A percentile compares a stretch with the other conserved stretches of the same genome.
These are phyloP conservation scores for Bacidia gigantensis DNA, from an alignment of 495 filamentous ascomycete genomes.

Conservation along the genomic window DNA sequence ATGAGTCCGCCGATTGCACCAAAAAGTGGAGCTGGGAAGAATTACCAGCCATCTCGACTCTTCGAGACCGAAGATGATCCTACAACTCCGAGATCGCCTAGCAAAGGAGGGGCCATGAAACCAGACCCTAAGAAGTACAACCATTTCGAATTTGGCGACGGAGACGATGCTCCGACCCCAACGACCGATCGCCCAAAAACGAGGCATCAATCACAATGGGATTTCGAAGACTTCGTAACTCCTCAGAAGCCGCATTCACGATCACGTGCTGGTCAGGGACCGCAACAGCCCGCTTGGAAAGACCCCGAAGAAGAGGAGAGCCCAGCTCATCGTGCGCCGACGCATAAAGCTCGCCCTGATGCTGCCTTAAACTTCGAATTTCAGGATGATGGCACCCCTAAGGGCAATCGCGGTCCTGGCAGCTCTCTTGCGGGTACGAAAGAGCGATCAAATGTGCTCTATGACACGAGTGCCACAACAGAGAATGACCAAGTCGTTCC, in stretches of 20 bases:
- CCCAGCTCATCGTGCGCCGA: slow-evolving; percentile 39
- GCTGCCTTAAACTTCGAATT: slow-evolving; percentile 69
- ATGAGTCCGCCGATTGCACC: slow-evolving; percentile 27
- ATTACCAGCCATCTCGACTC: slow-evolving; percentile 54
- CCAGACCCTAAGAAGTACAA: slow-evolving; percentile 60
- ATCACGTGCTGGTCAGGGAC: slow-evolving; percentile 28
- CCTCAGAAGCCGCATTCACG: slow-evolving; percentile 53
- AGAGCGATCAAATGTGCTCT: slow-evolving; percentile 56
- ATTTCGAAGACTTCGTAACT: slow-evolving; percentile 73
- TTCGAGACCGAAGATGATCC: slow-evolving; percentile 38
- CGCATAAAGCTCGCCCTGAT: slow-evolving; percentile 59
- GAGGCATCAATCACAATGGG: slow-evolving; percentile 61
- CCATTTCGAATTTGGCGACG: slow-evolving; percentile 77
- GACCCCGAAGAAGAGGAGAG: slow-evolving; percentile 49
- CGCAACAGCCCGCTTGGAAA: slow-evolving; percentile 59
- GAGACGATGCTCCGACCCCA: slow-evolving; percentile 32
- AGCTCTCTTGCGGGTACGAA: slow-evolving; percentile 36
- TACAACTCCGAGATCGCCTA: slow-evolving; percentile 25
- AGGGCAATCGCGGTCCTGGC: slow-evolving; percentile 20
- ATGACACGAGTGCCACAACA: slow-evolving; percentile 56
- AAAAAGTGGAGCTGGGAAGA: slow-evolving; percentile 55
- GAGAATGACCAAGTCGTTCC: slow-evolving; percentile 34
- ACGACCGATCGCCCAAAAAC: slow-evolving; percentile 31
- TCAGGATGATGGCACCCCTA: slow-evolving; percentile 38
- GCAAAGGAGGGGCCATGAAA: slow-evolving; percentile 31